Evolutionary conservation across 108 stramenopile genomes (phyloP), one percentile per base, ranked within the genome.

Genomic region (Cyclotella kingstonii): DNA sequence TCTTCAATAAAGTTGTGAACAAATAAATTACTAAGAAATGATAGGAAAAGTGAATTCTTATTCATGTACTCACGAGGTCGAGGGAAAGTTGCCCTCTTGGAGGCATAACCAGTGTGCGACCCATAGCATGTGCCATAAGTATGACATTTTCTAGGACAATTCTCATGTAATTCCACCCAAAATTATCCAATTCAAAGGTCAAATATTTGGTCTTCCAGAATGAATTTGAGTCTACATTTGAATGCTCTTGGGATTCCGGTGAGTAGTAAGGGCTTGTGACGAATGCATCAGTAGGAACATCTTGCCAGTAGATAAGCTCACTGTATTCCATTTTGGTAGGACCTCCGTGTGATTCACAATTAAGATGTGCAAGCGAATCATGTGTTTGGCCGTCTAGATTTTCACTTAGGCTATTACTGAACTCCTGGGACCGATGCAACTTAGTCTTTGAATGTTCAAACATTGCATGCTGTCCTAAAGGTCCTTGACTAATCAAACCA

Each of bases 131-230:
- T 6, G 87, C 84, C 10, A 88, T 42, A 3, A 80, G 51, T 11
- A 84, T 47, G 10, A 78, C 64, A 36, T 76, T 81, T 72, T 88
- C 87, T 39, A 88, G 61, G n/a, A 68, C 68, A 63, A 88, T 71
- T 34, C 86, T 83, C 28, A 82, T 77, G 66, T 88, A 85, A 51
- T 88, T 88, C 58, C 73, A 88, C 14, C 84, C 86, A 19, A 51
- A 65, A 8, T 26, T 43, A 58, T 87, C 86, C 51, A 81, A 76
- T 74, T 88, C 84, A 42, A 85, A 84, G 28, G 84, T 88, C 12
- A 88, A 48, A 62, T 88, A 88, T 50, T 84, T 81, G 0, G 48
- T 38, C 18, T 47, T 44, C 41, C 56, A 54, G 21, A 51, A 51
- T 9, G 50, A 44, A n/a, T 19, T 55, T 15, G 66, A 56, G 5